phyloP scores from a whole-genome alignment of 208 protist genomes.

The Endotrypanum monterogeii region DNA sequence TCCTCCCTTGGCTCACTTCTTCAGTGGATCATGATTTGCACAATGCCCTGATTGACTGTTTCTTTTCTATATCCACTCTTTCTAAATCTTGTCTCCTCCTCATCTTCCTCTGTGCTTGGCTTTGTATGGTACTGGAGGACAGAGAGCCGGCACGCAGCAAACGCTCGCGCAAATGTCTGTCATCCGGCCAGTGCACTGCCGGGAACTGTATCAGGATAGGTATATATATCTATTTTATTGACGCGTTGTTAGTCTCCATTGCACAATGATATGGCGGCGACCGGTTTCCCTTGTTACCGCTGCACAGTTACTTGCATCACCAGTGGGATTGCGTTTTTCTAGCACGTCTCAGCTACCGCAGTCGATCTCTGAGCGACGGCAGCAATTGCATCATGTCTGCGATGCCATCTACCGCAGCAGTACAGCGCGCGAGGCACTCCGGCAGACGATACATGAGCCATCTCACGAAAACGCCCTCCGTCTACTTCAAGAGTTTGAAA shows the following conservation, averaged over 20 bases:
- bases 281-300: neutral
- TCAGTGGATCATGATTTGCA: no score
- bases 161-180: neutral
- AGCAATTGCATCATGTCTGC: slow-evolving; percentile 31
- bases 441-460: slow-evolving; percentile 63
- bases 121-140: neutral
- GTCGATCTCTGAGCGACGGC: slow-evolving; percentile 1
- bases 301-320: neutral
- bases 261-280: neutral
- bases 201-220: neutral
- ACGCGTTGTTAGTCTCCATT: neutral
- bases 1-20: no score
- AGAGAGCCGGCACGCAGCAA: neutral
- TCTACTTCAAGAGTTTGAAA: slow-evolving; percentile 53
- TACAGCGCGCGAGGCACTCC: slow-evolving; percentile 45
- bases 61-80: no score
- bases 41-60: no score
- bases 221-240: neutral
- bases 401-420: slow-evolving; percentile 57
- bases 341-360: neutral
- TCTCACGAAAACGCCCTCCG: slow-evolving; percentile 63
- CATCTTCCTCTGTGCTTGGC: no score
- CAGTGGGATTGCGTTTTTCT: neutral
- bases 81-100: no score
- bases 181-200: neutral